Evolutionary conservation across 495 filamentous ascomycete species (phyloP).

Genomic region (Hypomontagnella submonticulosa): DNA sequence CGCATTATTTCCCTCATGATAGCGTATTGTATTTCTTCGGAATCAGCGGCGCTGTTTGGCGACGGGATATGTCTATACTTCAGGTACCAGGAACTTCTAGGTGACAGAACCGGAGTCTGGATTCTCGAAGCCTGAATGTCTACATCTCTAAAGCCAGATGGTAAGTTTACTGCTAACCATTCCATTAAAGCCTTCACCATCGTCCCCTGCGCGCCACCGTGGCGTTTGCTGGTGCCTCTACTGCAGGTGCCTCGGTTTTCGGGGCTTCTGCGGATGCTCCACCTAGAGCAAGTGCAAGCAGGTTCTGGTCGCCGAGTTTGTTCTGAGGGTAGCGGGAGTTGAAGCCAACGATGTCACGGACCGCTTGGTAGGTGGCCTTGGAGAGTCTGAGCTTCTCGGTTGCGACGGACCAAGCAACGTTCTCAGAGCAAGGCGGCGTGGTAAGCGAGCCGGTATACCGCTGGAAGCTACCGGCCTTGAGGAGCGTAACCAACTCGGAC

Average conservation of each 20-base stretch:
- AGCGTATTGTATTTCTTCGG: background rate
- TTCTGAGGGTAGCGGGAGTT: constrained; percentile 74
- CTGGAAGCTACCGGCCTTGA: constrained; percentile 62
- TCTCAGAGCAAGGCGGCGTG: constrained; percentile 75
- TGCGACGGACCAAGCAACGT: constrained; percentile 67
- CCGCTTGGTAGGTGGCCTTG: constrained; percentile 62
- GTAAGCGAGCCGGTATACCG: constrained; percentile 73
- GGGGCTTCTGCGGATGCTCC: background rate
- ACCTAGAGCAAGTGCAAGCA: constrained; percentile 53
- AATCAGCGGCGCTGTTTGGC: background rate
- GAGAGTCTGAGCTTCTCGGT: constrained; percentile 63
- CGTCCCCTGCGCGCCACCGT: constrained; percentile 13
- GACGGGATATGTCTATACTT: background rate
- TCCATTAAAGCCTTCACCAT: background rate
- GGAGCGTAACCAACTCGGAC: constrained; percentile 59
- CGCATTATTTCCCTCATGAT: constrained; percentile 12
- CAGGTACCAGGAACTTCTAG: background rate
- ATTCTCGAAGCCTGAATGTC: too few species aligned
- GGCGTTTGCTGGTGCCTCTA: constrained; percentile 5
- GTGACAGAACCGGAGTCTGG: too few species aligned
- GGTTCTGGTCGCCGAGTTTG: constrained; percentile 62
- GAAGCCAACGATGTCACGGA: constrained; percentile 70
- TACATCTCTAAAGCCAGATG: too few species aligned
- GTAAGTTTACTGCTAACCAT: background rate
- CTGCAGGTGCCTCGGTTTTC: background rate